phyloP scores from a whole-genome alignment of 2,329 filamentous ascomycete species.

The Fusarium concolor region DNA sequence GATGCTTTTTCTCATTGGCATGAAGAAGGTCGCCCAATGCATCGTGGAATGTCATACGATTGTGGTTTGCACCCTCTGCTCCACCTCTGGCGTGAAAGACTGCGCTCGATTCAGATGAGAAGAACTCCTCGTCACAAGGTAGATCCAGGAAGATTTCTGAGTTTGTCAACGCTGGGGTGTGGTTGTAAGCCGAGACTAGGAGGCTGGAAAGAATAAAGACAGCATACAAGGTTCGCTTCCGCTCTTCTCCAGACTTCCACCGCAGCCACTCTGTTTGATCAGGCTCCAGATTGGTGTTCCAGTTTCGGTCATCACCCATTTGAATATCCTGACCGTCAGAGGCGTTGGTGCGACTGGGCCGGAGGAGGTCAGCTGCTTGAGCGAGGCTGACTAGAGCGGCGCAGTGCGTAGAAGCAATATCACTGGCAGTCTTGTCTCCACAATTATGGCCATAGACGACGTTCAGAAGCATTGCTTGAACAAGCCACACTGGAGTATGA shows the following conservation, averaged over 20 bases:
- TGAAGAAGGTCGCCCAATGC: slow-evolving; percentile 84
- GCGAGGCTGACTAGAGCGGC: slow-evolving; percentile 91
- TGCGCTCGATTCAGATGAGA: slow-evolving; percentile 84
- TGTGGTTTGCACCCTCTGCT: slow-evolving; percentile 73
- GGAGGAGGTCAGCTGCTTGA: slow-evolving; percentile 81
- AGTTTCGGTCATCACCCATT: slow-evolving; percentile 65
- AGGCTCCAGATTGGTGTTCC: slow-evolving; percentile 60
- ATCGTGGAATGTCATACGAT: slow-evolving; percentile 81
- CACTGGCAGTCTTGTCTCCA: slow-evolving; percentile 88
- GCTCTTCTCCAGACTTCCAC: slow-evolving; percentile 90
- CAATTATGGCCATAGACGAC: slow-evolving; percentile 96
- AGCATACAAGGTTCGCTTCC: slow-evolving; percentile 90
- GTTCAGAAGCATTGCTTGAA: slow-evolving; percentile 96
- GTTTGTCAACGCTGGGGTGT: slow-evolving; percentile 89
- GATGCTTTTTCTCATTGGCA: slow-evolving; percentile 74
- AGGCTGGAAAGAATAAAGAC: slow-evolving; percentile 94
- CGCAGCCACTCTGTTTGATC: slow-evolving; percentile 77
- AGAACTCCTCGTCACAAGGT: slow-evolving; percentile 93
- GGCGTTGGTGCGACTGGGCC: slow-evolving; percentile 59
- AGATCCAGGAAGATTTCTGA: slow-evolving; percentile 91
- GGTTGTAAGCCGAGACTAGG: slow-evolving; percentile 91
- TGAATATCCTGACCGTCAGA: slow-evolving; percentile 65
- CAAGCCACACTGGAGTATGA: slow-evolving; percentile 90
- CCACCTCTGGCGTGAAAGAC: slow-evolving; percentile 85
- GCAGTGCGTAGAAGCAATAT: slow-evolving; percentile 93